Base-by-base conservation (phyloP, 202 grass and related monocot species). In the Zizania palustris region DNA sequence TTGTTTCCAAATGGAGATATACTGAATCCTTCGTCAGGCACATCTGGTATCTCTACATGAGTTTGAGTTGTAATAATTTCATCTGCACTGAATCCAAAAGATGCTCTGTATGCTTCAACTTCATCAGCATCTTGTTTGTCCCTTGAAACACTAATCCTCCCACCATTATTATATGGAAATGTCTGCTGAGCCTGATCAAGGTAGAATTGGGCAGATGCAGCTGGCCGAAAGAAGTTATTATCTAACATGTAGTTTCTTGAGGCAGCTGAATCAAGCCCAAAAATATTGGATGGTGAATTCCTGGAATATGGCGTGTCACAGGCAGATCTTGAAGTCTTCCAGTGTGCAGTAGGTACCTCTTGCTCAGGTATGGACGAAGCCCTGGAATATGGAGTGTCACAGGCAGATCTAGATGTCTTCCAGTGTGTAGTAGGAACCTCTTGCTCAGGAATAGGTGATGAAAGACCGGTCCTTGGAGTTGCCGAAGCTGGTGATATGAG, bases 181-280 rank as follows among this genome's bases (percentile, higher is more conserved):
- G 88, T 61, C 65, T 97, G 90, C 11, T 93, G 94, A 79, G 91
- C 94, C 84, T 97, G 94, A 69, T 97, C 94, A 67, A 97, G 76
- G 63, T 89, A 89, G 69, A 97, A 97, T 45, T 97, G 94, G 15
- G 94, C 82, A 56, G 90, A 88, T 71, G 84, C 76, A 33, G 86
- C 88, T 49, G 91, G 79, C 44, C 85, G 78, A 61, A 97, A 93
- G 56, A 90, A 97, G 35, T 79, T 90, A 41, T 76, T 80, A 72
- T 92, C 88, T 51, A 91, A 75, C 69, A 97, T 87, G 45, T 81
- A 93, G 69, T 91, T 93, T 84, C 82, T 90, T 15, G 87, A 69
- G 12, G 88, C 74, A 76, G 79, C 67, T 65, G 90, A 90, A 82
- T 80, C 88, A 38, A 87, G 55, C 22, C 93, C 93, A 78, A 97